A percentile compares a stretch with the other conserved stretches of the same genome.
These are phyloP conservation scores for Vanderwaltozyma yarrowii DNA, from an alignment of 805 yeast genomes.

Conservation along the genomic window DNA sequence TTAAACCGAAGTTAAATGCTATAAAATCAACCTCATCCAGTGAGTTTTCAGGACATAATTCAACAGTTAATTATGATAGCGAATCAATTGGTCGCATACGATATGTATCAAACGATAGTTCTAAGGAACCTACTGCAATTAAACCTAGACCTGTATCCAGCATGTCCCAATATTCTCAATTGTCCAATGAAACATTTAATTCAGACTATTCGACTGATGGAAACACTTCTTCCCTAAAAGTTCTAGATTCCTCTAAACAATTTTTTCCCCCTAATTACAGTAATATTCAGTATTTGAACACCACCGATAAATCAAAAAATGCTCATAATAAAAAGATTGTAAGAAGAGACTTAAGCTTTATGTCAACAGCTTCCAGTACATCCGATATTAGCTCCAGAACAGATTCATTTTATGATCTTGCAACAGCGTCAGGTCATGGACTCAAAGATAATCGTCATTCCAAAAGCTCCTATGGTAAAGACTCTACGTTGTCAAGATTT, in stretches of 20 bases:
- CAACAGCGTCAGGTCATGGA: slow-evolving; percentile 25
- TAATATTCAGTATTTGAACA: background rate
- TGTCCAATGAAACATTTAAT: slow-evolving; percentile 37
- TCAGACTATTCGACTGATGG: slow-evolving; percentile 42
- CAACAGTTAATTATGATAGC: slow-evolving; percentile 20
- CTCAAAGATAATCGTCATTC: slow-evolving; percentile 6
- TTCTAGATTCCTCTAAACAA: slow-evolving; percentile 7
- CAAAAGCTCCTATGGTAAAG: slow-evolving; percentile 8
- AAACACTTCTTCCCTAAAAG: slow-evolving; percentile 5
- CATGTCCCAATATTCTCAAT: slow-evolving; percentile 32
- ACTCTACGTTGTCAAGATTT: slow-evolving; percentile 16
- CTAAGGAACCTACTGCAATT: slow-evolving; percentile 7
- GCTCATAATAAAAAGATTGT: slow-evolving; percentile 14
- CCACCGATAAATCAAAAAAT: background rate
- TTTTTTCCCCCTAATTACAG: background rate
- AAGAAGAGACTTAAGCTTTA: slow-evolving; percentile 28
- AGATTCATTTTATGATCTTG: slow-evolving; percentile 32
- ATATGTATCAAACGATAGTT: background rate
- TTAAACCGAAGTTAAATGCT: slow-evolving; percentile 14
- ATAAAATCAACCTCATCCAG: slow-evolving; percentile 20
- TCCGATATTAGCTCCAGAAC: slow-evolving; percentile 33
- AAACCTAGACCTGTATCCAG: slow-evolving; percentile 40
- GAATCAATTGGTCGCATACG: slow-evolving; percentile 9
- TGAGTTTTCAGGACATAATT: slow-evolving; percentile 24
- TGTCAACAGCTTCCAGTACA: slow-evolving; percentile 31